Evolutionary conservation across 2,329 filamentous ascomycete species (phyloP).

Genomic region (Thielaviopsis punctulata): DNA sequence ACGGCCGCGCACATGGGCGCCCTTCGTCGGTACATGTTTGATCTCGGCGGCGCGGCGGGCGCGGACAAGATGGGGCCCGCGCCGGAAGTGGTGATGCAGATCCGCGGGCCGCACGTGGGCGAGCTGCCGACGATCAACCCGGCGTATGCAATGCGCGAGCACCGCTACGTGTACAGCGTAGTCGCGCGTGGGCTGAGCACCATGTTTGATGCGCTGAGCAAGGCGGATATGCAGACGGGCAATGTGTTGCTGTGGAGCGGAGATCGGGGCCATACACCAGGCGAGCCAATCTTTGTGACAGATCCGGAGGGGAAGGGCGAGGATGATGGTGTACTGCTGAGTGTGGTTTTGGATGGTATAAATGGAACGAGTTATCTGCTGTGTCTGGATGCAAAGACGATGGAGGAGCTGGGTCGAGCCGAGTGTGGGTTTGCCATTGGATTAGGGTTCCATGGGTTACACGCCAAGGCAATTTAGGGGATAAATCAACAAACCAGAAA

Average conservation of each 20-base stretch:
- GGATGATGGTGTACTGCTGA: constrained; percentile 46
- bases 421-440: constrained; percentile 42
- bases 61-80: neutral
- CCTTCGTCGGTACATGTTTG: constrained; percentile 29
- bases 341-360: constrained; percentile 46
- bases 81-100: constrained; percentile 22
- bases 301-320: constrained; percentile 27
- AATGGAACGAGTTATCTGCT: constrained; percentile 44
- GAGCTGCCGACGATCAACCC: constrained; percentile 54
- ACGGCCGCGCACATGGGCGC: constrained; percentile 20
- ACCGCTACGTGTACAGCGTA: constrained; percentile 45
- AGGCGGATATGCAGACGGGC: constrained; percentile 42
- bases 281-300: constrained; percentile 51
- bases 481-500: neutral
- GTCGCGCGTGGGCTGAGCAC: constrained; percentile 39
- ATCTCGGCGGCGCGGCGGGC: constrained; percentile 15
- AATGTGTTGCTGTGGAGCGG: constrained; percentile 39
- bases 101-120: constrained; percentile 35
- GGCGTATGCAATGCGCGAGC: constrained; percentile 28
- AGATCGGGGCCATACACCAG: constrained; percentile 42
- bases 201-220: constrained; percentile 44
- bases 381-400: constrained; percentile 42
- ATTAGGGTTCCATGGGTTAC: constrained; percentile 48
- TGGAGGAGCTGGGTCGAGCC: constrained; percentile 47
- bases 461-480: constrained; percentile 17